Conservation (phyloP, 768 basidiomycete species). For the Pleurotus djamor region DNA sequence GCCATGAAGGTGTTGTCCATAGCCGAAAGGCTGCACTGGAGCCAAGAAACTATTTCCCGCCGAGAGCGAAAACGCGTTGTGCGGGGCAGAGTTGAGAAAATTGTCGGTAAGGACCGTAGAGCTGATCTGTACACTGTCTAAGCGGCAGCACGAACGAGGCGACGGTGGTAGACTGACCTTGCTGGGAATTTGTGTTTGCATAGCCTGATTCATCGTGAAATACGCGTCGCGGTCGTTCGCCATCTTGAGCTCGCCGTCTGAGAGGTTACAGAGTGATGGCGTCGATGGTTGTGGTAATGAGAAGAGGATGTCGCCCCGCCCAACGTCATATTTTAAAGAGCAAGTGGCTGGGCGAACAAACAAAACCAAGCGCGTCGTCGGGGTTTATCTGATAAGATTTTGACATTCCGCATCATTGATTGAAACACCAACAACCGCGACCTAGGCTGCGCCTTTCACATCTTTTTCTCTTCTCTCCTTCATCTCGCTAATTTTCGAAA, state of each 20-base stretch:
- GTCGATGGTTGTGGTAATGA: background rate
- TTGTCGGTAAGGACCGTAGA: background rate
- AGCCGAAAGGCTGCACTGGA: background rate
- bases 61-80: background rate
- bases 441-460: constrained; percentile 25
- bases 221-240: background rate
- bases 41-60: background rate
- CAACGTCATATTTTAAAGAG: background rate
- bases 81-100: background rate
- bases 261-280: background rate
- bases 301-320: background rate
- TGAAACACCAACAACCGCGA: background rate
- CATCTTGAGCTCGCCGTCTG: background rate
- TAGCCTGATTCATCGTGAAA: background rate
- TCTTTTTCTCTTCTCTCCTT: constrained; percentile 9
- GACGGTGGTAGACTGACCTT: background rate
- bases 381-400: background rate
- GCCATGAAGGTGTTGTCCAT: background rate
- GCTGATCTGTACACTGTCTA: background rate
- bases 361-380: constrained; percentile 4
- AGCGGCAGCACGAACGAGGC: background rate
- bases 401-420: background rate
- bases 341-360: background rate
- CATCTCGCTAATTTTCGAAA: constrained; percentile 6
- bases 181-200: background rate